Percentiles rank a stretch among this genome's conserved stretches.
Conservation (phyloP, 1,139 yeast genomes). For the Meyerozyma elateridarum region DNA sequence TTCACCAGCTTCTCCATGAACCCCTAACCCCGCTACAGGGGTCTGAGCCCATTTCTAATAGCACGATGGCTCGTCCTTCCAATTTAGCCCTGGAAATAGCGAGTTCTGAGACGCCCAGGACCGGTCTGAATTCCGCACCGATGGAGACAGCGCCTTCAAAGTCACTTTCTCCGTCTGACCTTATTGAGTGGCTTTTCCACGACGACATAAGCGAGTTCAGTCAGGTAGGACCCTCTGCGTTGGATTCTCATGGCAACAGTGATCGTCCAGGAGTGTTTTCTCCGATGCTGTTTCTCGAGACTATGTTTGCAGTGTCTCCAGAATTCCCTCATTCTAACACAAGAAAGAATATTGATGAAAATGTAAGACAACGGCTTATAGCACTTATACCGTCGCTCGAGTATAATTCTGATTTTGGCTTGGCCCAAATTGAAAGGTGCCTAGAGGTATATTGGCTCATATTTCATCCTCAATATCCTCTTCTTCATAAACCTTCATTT, state of each 20-base stretch:
- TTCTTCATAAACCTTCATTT: constrained; percentile 62
- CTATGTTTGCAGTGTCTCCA: constrained; percentile 28
- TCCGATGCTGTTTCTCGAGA: constrained; percentile 24
- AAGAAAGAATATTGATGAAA: constrained; percentile 23
- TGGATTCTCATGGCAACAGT: constrained; percentile 8
- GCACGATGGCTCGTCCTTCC: constrained; percentile 2
- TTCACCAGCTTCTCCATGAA: no score
- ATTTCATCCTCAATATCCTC: constrained; percentile 59
- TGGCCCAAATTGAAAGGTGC: constrained; percentile 21
- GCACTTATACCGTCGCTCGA: constrained; percentile 29
- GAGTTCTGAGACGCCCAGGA: background rate
- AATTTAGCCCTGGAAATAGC: constrained; percentile 1
- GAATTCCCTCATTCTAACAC: constrained; percentile 25
- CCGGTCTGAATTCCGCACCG: no score
- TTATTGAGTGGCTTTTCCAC: constrained; percentile 28
- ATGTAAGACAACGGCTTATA: constrained; percentile 24
- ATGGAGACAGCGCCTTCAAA: no score
- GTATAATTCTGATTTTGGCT: constrained; percentile 23
- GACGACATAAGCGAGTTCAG: no score
- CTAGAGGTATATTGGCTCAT: constrained; percentile 47
- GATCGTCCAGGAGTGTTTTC: constrained; percentile 18
- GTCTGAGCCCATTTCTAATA: no score
- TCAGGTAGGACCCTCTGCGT: no score
- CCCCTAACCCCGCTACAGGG: no score
- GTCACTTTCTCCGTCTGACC: constrained; percentile 23